Evolutionary conservation across 1,284 basidiomycete species (phyloP).

Genomic region (Termitomyces sp.): DNA sequence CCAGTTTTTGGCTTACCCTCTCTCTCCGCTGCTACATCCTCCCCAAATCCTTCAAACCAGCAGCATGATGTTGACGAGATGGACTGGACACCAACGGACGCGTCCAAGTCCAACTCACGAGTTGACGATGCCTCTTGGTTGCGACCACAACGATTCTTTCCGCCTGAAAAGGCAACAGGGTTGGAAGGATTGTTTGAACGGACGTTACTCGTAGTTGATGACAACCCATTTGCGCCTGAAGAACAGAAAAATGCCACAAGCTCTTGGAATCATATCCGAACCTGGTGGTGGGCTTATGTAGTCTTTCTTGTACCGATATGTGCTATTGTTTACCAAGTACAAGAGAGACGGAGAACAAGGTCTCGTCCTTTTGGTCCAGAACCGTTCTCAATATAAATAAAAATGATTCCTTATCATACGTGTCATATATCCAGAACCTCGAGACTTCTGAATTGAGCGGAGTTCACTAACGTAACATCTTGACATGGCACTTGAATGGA

Average conservation of each 20-base stretch:
- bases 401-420: neutral
- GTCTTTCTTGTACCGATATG: conserved; percentile 31
- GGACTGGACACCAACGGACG: conserved; percentile 62
- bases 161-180: conserved; percentile 72
- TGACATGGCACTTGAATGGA: neutral
- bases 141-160: conserved; percentile 67
- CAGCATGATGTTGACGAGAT: conserved; percentile 46
- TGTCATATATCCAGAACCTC: neutral
- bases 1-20: conserved; percentile 72
- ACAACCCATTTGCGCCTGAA: conserved; percentile 16
- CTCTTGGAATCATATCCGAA: conserved; percentile 17
- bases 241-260: neutral
- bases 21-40: conserved; percentile 23
- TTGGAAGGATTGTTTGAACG: conserved; percentile 68
- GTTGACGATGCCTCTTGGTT: conserved; percentile 46
- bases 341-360: conserved; percentile 9
- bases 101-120: conserved; percentile 24
- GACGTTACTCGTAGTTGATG: conserved; percentile 53
- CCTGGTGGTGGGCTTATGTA: conserved; percentile 36
- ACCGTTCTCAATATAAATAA: conserved; percentile 1
- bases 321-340: conserved; percentile 21
- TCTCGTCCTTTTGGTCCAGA: conserved; percentile 8
- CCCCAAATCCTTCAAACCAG: conserved; percentile 19
- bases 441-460: neutral
- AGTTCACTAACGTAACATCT: neutral